Base-by-base conservation (phyloP, 805 yeast genomes). In the Vanderwaltozyma yarrowii region DNA sequence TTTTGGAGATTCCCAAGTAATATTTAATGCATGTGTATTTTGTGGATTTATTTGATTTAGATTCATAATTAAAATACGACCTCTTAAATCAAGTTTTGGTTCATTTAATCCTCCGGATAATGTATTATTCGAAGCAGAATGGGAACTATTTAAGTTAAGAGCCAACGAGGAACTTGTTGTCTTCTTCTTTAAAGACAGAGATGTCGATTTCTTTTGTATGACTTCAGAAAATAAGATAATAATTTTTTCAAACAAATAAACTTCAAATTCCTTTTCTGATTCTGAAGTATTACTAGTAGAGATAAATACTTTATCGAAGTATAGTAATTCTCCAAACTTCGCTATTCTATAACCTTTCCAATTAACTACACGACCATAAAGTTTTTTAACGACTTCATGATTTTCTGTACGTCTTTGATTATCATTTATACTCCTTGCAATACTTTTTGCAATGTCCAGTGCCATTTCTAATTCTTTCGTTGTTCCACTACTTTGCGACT, bases 381-480 rank as follows among this genome's bases (percentile, higher is more conserved):
- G 69, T 37, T 79, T 80, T 47, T 73, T 75, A 30, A 83, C 68
- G 27, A 75, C 71, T 41, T 78, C 81, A 38, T 77, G 72, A 60
- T 92, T 92, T 58, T 92, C 98, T 2, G 92, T 79, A 46, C 83
- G 70, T 61, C 99, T 73, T 64, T 88, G 96, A 15, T 94, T 85
- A 58, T 92, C 98, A 62, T 92, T 92, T 26, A 92, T 89, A 47
- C 76, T 78, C 47, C 75, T 72, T 16, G 96, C 95, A 50, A 89
- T 88, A 45, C 78, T 87, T 50, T 78, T 84, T 54, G 89, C 75
- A 17, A 86, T 76, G 23, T 74, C 74, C 38, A 75, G 65, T 2
- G 96, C 96, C 38, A 71, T 59, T 20, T 72, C 65, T 23, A 89
- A 65, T 56, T 89, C 97, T 43, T 70, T 73, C 2, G 42, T 36